Percentiles rank a stretch among this genome's conserved stretches.
phyloP scores from a whole-genome alignment of 768 basidiomycete species.

The Tulasnella sp. region DNA sequence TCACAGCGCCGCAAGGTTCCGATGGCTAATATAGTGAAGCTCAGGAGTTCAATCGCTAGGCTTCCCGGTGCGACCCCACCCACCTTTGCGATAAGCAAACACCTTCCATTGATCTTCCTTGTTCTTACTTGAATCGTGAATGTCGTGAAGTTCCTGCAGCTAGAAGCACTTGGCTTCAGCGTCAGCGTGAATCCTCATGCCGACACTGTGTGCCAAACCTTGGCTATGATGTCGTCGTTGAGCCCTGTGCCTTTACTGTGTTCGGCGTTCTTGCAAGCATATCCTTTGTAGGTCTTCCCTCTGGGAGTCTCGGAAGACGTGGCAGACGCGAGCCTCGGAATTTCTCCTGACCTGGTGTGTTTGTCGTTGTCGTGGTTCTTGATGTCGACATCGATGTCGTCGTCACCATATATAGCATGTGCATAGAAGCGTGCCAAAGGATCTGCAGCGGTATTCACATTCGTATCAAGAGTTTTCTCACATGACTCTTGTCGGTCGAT shows the following conservation, averaged over 20 bases:
- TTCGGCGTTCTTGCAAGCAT: conserved; percentile 6
- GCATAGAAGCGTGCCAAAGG: conserved; percentile 2
- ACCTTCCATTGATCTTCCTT: conserved; percentile 60
- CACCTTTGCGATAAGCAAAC: conserved; percentile 55
- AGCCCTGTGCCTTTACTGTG: conserved; percentile 23
- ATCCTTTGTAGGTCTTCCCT: neutral
- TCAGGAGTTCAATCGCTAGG: neutral
- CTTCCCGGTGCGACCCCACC: conserved; percentile 17
- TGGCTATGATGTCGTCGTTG: conserved; percentile 67
- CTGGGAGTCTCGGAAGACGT: neutral
- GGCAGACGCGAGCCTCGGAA: neutral
- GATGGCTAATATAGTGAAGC: conserved; percentile 37
- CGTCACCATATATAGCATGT: conserved; percentile 8
- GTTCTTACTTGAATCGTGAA: conserved; percentile 50
- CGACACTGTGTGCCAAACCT: too few relatives aligned
- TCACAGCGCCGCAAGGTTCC: conserved; percentile 44
- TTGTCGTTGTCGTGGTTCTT: neutral
- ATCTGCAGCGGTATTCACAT: neutral
- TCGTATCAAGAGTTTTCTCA: neutral
- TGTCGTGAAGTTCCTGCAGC: conserved; percentile 53
- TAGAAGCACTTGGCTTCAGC: conserved; percentile 29
- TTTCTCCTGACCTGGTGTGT: neutral
- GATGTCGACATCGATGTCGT: neutral
- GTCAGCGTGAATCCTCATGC: conserved; percentile 1
- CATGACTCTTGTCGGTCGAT: neutral